Evolutionary conservation across 306 rosid species (phyloP).

Genomic region (Malus fusca): DNA sequence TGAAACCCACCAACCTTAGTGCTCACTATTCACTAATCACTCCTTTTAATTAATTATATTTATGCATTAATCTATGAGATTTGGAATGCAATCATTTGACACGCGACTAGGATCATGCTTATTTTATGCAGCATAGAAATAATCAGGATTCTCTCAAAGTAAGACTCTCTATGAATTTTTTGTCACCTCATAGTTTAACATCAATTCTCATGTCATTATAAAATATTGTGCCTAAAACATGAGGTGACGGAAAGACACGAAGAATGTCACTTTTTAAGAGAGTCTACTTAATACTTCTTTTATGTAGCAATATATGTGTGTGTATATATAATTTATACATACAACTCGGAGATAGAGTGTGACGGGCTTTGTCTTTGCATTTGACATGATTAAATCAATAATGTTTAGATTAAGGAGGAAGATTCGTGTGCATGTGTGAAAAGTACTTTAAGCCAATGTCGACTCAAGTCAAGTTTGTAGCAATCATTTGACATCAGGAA

Average conservation of each 20-base stretch:
- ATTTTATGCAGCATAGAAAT: neutral
- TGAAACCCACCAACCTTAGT: neutral
- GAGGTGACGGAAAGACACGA: too few relatives aligned
- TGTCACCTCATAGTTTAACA: too few relatives aligned
- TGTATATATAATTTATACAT: neutral
- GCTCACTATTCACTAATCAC: neutral
- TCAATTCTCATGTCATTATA: too few relatives aligned
- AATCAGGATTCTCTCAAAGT: too few relatives aligned
- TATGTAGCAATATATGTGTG: neutral
- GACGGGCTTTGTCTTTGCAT: neutral
- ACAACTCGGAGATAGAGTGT: neutral
- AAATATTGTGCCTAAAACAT: too few relatives aligned
- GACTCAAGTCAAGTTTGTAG: neutral
- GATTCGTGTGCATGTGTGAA: neutral
- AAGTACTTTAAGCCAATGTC: neutral
- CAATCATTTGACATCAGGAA: neutral
- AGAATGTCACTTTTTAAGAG: too few relatives aligned
- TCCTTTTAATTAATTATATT: too few relatives aligned
- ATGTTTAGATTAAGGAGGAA: neutral
- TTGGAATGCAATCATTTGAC: neutral
- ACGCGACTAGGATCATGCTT: too few relatives aligned
- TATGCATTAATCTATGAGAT: neutral
- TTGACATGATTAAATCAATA: neutral
- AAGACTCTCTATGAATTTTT: accelerated
- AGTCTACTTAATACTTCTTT: too few relatives aligned